Base-by-base conservation (phyloP, 208 protist genomes). In the Acanthamoeba castellanii region DNA sequence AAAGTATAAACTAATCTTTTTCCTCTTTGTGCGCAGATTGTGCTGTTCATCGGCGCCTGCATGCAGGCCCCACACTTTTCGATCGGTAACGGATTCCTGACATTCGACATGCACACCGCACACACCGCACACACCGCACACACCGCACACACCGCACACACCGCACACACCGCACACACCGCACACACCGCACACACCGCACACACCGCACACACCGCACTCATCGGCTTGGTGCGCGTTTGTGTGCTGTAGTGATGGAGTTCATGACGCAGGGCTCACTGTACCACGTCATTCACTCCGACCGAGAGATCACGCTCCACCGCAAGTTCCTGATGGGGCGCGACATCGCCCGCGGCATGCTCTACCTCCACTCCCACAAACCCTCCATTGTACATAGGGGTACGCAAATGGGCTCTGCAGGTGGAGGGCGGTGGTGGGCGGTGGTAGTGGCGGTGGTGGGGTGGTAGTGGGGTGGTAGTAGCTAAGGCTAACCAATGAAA, bases 261-360 rank as follows among this genome's bases (percentile, higher is more conserved):
- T 85, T 85, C 9, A 85, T 85, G 76, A 27, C 76, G 76, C 76
- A 85, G 47, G 76, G 76, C 18, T 85, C 76, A 16, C 76, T 85
- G 25, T 22, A 85, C 76, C 76, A 85, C 47, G 76, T 85, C 27
- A 85, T 85, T 8, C 76, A 85, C 30, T 85, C 76, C 9, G 47
- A 57, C 5, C 25, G 34, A 16, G 76, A 85, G 30, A n/a, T 85
- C 7, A 61, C 76, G 76, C 47, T 59, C 14, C 76, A 85, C 30
- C 37, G 76, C 25, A 85, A 85, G 76, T 85, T 50, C 76, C 76
- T 85, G 9, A 85, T 85, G 76, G 76, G 76, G n/a, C 76, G 76
- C 47, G 76, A 85, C 47, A 85, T 85, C 76, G 76, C 76, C 11
- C 76, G 76, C 25, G 76, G 76, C 42, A 85, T 85, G 76, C 76